Base-by-base conservation (phyloP, 2,329 filamentous ascomycete genomes). In the Cercospora janseana region DNA sequence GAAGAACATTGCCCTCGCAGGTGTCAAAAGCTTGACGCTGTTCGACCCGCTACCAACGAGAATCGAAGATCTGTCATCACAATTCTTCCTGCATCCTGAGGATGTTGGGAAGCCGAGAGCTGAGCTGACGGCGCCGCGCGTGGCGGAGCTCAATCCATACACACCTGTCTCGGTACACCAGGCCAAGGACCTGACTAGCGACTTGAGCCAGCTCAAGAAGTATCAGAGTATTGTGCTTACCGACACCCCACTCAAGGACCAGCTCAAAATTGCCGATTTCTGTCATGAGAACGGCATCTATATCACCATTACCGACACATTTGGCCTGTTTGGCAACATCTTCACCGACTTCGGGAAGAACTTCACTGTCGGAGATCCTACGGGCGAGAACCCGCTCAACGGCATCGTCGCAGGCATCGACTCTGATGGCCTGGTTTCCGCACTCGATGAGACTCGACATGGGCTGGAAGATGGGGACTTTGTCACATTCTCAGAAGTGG, bases 331-430 rank as follows among this genome's bases (percentile, higher is more conserved):
- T 66, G 93, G 93, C 43, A 88, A 86, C 59, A 87, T 98, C 60
- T 98, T 98, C 75, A 96, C 91, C 64, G 93, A 98, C 66, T 98
- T 98, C 67, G 93, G 93, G 60, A 83, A 92, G 65, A 88, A 93
- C 64, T 98, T 98, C 70, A 89, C 88, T 4, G 83, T 93, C 47
- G 85, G 89, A 58, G 93, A 98, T 66, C 75, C 90, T 3, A 97
- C 87, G 10, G 93, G 93, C 62, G 93, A 98, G 73, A 88, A 88
- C 55, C 86, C 88, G 4, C 75, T 88, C 24, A 89, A 77, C 65
- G 93, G 93, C 18, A 98, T 98, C 56, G 80, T 98, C 47, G 92
- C 92, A 34, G 86, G 80, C 47, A 93, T 98, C 61, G 83, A 94
- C 62, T 87, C 93, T 55, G 87, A 93, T 35, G 93, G 93, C 15